Evolutionary conservation across 1,284 basidiomycete species (phyloP), one percentile per base, ranked within the genome.

Genomic region (Dichomitus squalens): DNA sequence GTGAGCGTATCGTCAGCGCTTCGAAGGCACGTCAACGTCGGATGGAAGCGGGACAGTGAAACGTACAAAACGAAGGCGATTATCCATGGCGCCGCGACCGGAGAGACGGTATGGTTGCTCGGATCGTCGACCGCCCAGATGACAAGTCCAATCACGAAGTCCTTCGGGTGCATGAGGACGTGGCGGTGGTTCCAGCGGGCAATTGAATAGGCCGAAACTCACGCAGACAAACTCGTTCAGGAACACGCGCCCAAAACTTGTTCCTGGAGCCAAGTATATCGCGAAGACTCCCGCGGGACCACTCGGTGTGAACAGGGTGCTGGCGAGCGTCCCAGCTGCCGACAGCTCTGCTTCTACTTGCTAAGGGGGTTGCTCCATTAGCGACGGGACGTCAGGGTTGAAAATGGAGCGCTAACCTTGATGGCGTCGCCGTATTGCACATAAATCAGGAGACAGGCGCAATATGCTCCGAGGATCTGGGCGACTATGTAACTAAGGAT

Each of bases 221-320:
- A 88, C 86, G 43, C 76, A 79, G 41, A 86, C 73, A 62, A 88
- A 86, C 60, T 90, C 88, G 67, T 87, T 90, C 56, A 88, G 70
- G 66, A 88, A 83, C 35, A 77, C 79, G 16, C 79, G 75, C n/a
- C 76, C 73, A 18, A 88, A 70, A 43, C 78, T 81, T 43, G 79
- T 72, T 4, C 82, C 82, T 16, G 82, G 75, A 2, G 72, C 58
- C 6, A 79, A 72, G 56, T 80, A 83, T 39, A 88, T 71, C 3
- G 73, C 87, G 54, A 90, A 85, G 52, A 85, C 80, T 4, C 87
- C 87, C 12, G 80, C 85, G 1, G 84, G 79, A 3, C 86, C 85
- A n/a, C 72, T 72, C 5, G 85, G 79, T 0, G 83, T 83, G 69
- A 86, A 89, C 65, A 81, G 75, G 12, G 78, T 58, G 0, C 71